phyloP scores from a whole-genome alignment of 306 rosid species.

The Arachis stenosperma region DNA sequence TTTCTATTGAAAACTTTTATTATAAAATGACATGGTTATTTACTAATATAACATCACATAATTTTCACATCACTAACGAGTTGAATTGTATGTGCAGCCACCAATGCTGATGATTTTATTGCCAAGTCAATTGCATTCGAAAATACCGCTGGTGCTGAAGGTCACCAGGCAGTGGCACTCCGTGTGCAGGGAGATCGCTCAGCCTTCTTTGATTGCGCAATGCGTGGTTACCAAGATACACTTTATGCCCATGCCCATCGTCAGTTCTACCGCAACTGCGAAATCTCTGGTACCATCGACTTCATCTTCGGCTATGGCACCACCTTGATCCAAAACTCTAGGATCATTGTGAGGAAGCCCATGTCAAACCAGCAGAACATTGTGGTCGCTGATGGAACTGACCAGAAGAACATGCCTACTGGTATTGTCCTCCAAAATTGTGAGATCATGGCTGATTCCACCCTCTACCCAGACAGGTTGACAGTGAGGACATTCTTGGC shows the following conservation, averaged over 20 bases:
- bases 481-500: slow-evolving; percentile 52
- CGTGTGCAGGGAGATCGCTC: slow-evolving; percentile 54
- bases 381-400: slow-evolving; percentile 59
- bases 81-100: slow-evolving; percentile 31
- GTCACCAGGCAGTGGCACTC: slow-evolving; percentile 78
- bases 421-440: slow-evolving; percentile 65
- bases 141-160: slow-evolving; percentile 68
- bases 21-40: no score
- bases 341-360: slow-evolving; percentile 57
- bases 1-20: no score
- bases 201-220: slow-evolving; percentile 50
- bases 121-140: slow-evolving; percentile 58
- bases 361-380: slow-evolving; percentile 36
- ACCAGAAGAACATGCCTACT: neutral
- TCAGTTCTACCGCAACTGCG: slow-evolving; percentile 73
- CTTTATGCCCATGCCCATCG: slow-evolving; percentile 53
- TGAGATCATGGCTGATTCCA: slow-evolving; percentile 49
- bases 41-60: no score
- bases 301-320: slow-evolving; percentile 64
- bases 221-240: slow-evolving; percentile 73
- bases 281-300: slow-evolving; percentile 69
- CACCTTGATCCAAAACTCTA: slow-evolving; percentile 56
- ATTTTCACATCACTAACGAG: no score
- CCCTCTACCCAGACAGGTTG: slow-evolving; percentile 39
- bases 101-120: slow-evolving; percentile 46